These are phyloP conservation scores for Pezicula neosporulosa DNA, from an alignment of 2,329 filamentous ascomycete species.

Conservation along the genomic window DNA sequence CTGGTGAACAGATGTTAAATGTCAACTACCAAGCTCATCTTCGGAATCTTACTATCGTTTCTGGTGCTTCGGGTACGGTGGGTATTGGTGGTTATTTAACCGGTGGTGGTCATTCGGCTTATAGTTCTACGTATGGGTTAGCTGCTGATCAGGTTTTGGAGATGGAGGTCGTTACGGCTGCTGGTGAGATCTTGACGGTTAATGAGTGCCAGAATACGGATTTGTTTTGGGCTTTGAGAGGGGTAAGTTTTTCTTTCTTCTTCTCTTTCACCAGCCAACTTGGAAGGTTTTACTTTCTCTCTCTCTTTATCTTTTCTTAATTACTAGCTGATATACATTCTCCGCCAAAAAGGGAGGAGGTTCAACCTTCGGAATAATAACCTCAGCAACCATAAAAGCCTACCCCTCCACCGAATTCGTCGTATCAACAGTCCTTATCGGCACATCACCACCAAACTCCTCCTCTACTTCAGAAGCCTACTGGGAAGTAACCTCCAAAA, in stretches of 20 bases:
- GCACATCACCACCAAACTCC: conserved; percentile 25
- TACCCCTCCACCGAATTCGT: conserved; percentile 34
- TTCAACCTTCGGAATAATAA: conserved; percentile 58
- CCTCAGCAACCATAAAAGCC: conserved; percentile 52
- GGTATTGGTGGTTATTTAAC: conserved; percentile 58
- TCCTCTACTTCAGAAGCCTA: too few species aligned
- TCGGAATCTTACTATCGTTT: conserved; percentile 46
- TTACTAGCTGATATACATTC: neutral
- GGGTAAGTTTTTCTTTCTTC: conserved; percentile 35
- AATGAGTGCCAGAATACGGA: conserved; percentile 52
- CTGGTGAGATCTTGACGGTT: conserved; percentile 44
- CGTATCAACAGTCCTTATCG: conserved; percentile 28
- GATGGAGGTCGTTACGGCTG: conserved; percentile 51
- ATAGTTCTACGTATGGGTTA: conserved; percentile 53
- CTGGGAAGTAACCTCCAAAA: conserved; percentile 43
- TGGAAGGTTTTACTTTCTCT: neutral
- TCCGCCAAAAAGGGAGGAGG: conserved; percentile 53
- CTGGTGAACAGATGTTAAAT: conserved; percentile 49
- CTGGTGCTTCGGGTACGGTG: conserved; percentile 52
- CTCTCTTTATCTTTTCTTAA: too few species aligned
- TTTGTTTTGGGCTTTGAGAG: conserved; percentile 62
- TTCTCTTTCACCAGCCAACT: neutral
- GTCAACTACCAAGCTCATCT: conserved; percentile 42
- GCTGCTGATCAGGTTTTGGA: conserved; percentile 59
- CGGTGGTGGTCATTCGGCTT: conserved; percentile 56